phyloP scores from a whole-genome alignment of 75 land plant species.

The Chamaecyparis obtusa region DNA sequence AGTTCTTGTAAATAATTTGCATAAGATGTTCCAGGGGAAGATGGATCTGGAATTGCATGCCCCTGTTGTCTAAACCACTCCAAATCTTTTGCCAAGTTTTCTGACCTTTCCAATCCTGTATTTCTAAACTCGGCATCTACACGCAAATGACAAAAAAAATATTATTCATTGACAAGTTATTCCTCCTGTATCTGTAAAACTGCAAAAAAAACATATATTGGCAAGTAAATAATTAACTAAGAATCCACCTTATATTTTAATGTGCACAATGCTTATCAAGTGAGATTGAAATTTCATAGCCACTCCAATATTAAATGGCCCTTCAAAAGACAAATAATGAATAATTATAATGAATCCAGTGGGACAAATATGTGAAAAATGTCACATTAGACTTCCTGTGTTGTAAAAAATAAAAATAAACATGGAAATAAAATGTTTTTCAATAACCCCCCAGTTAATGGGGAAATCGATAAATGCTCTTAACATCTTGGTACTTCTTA shows the following conservation, averaged over 20 bases:
- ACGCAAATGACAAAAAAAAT: background rate
- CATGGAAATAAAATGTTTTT: background rate
- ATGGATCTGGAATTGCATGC: constrained; percentile 84
- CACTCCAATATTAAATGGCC: background rate
- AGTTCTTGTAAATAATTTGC: constrained; percentile 63
- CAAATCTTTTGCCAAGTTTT: constrained; percentile 72
- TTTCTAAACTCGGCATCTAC: constrained; percentile 87
- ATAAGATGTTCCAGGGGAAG: constrained; percentile 72
- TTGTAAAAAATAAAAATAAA: background rate
- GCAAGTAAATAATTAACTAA: background rate
- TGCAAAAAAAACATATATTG: background rate
- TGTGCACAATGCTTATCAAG: background rate
- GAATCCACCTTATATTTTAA: background rate
- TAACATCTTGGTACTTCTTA: too few species aligned
- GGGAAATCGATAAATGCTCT: too few species aligned
- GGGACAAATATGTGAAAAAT: background rate
- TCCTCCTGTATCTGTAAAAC: background rate
- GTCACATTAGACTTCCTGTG: background rate
- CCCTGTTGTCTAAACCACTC: constrained; percentile 96
- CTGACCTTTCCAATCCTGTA: constrained; percentile 92
- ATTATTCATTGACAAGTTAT: background rate
- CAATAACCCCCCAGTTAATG: background rate
- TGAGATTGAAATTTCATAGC: background rate
- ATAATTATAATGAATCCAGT: background rate
- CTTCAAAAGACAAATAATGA: background rate